Conservation (phyloP, 192 early-diverging fungal species). For the Globomyces pollinis-pini region DNA sequence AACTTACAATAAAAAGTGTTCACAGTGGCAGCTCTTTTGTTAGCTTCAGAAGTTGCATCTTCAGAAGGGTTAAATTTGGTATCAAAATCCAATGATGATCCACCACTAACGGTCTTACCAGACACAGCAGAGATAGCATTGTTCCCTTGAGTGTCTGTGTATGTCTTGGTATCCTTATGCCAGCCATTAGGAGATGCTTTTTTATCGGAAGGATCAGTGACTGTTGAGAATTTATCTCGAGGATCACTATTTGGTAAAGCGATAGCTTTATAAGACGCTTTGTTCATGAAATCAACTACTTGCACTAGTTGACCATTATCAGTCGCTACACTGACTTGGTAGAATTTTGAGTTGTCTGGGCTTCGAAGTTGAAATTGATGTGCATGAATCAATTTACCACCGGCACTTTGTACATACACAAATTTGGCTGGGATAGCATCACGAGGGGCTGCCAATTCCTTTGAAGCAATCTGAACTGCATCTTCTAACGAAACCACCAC, state of each 20-base stretch:
- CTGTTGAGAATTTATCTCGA: not conserved
- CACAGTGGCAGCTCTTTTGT: constrained; percentile 20
- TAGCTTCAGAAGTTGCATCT: constrained; percentile 5
- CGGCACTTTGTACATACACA: constrained; percentile 3
- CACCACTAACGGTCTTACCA: constrained; percentile 42
- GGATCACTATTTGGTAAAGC: constrained; percentile 7
- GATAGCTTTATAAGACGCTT: constrained; percentile 5
- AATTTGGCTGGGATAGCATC: constrained; percentile 2
- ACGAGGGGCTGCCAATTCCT: not conserved
- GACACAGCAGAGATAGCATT: constrained; percentile 26
- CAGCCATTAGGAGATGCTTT: constrained; percentile 35
- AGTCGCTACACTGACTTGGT: constrained; percentile 12
- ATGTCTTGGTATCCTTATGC: constrained; percentile 22
- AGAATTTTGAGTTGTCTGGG: not conserved
- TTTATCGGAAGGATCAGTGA: constrained; percentile 3
- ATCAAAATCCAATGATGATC: not conserved
- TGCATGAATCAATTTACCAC: not conserved
- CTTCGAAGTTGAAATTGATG: constrained; percentile 8
- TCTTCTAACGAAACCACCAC: constrained; percentile 4
- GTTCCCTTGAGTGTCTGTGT: constrained; percentile 18
- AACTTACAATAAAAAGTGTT: constrained; percentile 26
- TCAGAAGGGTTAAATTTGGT: not conserved
- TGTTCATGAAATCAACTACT: constrained; percentile 7
- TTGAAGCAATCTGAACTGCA: constrained; percentile 5
- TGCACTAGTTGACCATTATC: constrained; percentile 3